A percentile compares a stretch with the other conserved stretches of the same genome.
Conservation (phyloP, 106 monocot species). For the Gastrodia elata region DNA sequence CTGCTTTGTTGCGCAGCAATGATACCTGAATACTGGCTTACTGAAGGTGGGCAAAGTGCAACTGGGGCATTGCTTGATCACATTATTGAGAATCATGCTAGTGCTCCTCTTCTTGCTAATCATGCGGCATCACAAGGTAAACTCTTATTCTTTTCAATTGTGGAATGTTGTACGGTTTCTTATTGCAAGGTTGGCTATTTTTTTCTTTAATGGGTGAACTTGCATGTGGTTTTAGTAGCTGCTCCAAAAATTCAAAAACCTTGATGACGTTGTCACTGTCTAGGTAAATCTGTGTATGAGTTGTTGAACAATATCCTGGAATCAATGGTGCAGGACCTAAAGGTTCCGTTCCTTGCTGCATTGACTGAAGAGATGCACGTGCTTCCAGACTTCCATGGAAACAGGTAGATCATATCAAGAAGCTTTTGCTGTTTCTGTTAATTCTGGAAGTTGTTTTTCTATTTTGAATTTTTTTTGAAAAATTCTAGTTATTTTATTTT, state of each 20-base stretch:
- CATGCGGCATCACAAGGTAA: constrained; percentile 76
- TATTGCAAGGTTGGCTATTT: background rate
- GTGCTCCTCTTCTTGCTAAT: constrained; percentile 72
- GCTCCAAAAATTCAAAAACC: background rate
- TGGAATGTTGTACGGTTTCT: background rate
- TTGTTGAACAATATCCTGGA: constrained; percentile 70
- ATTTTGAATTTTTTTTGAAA: background rate
- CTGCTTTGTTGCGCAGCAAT: constrained; percentile 49
- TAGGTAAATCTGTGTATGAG: constrained; percentile 71
- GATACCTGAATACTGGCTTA: constrained; percentile 92
- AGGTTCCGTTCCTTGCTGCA: constrained; percentile 58
- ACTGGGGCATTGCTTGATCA: constrained; percentile 85
- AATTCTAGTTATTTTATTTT: background rate
- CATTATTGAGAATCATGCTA: constrained; percentile 71
- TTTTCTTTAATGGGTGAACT: background rate
- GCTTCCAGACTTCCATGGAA: constrained; percentile 98
- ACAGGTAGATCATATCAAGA: constrained; percentile 43
- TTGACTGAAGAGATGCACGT: constrained; percentile 82
- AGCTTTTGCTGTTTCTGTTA: background rate
- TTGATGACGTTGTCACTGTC: constrained; percentile 1
- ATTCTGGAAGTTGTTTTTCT: background rate
- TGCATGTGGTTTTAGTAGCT: background rate
- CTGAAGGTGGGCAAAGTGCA: constrained; percentile 99
- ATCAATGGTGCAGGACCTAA: constrained; percentile 48
- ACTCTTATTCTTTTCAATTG: constrained; percentile 6